phyloP scores from a whole-genome alignment of 2,329 filamentous ascomycete species.

The Clonostachys sp. region DNA sequence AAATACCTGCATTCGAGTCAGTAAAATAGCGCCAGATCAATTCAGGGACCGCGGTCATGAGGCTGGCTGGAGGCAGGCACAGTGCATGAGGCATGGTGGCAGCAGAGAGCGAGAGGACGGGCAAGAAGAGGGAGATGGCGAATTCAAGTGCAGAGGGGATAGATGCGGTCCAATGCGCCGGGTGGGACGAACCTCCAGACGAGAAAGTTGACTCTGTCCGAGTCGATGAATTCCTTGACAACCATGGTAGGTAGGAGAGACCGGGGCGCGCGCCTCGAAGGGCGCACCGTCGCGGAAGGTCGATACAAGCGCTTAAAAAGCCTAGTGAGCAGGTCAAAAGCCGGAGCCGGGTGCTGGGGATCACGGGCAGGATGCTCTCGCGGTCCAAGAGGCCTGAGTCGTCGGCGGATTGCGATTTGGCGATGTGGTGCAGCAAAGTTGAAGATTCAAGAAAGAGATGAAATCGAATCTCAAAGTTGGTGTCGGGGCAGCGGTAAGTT shows the following conservation, averaged over 20 bases:
- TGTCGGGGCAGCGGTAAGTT: not conserved
- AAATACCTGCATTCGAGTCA: conserved; percentile 41
- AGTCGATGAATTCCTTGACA: conserved; percentile 58
- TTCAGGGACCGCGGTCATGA: not conserved
- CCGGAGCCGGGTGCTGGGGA: no score
- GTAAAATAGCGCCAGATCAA: not conserved
- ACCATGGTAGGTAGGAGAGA: conserved; percentile 31
- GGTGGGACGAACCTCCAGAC: conserved; percentile 60
- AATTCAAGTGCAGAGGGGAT: not conserved
- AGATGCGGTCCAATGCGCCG: conserved; percentile 12
- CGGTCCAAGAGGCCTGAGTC: not conserved
- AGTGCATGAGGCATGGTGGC: not conserved
- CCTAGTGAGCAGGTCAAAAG: not conserved
- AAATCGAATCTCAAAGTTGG: conserved; percentile 3
- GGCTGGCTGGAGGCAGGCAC: not conserved
- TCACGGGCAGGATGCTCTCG: no score
- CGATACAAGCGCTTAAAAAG: not conserved
- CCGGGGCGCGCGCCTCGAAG: conserved; percentile 1
- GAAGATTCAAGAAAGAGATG: conserved; percentile 2
- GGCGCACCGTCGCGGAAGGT: not conserved
- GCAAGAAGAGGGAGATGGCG: not conserved
- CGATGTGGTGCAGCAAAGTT: not conserved
- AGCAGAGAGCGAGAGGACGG: not conserved
- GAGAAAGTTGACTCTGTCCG: conserved; percentile 65
- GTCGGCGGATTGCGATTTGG: not conserved